Base-by-base conservation (phyloP, 2,329 filamentous ascomycete species). In the Fusarium pininemorale region DNA sequence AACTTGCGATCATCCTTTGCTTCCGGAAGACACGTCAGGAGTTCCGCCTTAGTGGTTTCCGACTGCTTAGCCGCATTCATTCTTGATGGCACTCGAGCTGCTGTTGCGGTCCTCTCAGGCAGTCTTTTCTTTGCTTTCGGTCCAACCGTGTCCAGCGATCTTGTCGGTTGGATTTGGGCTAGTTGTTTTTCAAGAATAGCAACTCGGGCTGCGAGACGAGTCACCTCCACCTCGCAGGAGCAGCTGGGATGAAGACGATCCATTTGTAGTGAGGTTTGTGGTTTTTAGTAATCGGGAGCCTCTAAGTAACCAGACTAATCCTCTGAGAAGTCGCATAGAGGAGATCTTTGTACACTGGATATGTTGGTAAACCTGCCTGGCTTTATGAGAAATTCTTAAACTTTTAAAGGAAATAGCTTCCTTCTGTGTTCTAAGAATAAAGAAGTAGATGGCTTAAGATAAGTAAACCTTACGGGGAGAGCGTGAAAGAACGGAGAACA, bases 141-240 rank as follows among this genome's bases (percentile, higher is more conserved):
- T 18, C 16, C 16, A 18, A 18, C 11, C 7, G 2, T 18, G 5
- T 24, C 22, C 2, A 3, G 7, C 2, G n/a, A 10, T 4, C 8
- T 4, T 14, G 2, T 13, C 3, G 16, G 3, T 35, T 24, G 30
- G 3, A 35, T 9, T 11, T 24, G 22, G 0, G 30, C 8, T 2
- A 51, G 22, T 13, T 24, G 30, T 3, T 14, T 35, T 5, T 24
- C 30, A 51, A 51, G 48, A 15, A 24, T 3, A 20, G 48, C 20
- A 7, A 35, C 16, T 9, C 48, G 48, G 6, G 12, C 30, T 24
- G 24, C 14, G 7, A 51, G 48, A 1, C 1, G 48, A 18, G n/a
- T 7, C 4, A 35, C 1, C n/a, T 35, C 48, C 4, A 2, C 12
- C 3, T 15, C 7, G n/a, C 30, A 32, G 8, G n/a, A 7, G 7